Evolutionary conservation across 2,329 filamentous ascomycete species (phyloP).

Genomic region (Paraphoma sp.): DNA sequence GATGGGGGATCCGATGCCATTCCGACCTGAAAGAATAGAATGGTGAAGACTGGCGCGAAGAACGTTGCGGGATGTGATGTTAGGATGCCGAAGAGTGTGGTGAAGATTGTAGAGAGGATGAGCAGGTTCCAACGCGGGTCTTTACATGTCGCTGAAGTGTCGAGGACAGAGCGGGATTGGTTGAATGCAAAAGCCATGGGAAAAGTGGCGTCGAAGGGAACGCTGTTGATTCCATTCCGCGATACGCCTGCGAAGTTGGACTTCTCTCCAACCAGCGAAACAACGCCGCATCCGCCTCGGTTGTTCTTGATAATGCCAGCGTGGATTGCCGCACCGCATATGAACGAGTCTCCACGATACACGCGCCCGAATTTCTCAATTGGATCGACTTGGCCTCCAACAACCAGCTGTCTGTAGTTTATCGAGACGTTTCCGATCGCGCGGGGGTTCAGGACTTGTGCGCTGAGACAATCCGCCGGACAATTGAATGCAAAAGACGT

Average conservation of each 20-base stretch:
- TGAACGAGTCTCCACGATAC: slow-evolving; percentile 48
- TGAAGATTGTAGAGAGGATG: slow-evolving; percentile 40
- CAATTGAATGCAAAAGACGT: slow-evolving; percentile 62
- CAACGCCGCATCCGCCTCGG: slow-evolving; percentile 43
- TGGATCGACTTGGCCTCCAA: slow-evolving; percentile 63
- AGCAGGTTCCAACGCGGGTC: slow-evolving; percentile 46
- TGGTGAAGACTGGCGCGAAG: slow-evolving; percentile 8
- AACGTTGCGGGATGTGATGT: slow-evolving; percentile 36
- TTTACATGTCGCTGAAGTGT: slow-evolving; percentile 28
- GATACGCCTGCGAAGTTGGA: slow-evolving; percentile 23
- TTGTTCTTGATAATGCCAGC: slow-evolving; percentile 36
- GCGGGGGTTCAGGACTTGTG: slow-evolving; percentile 57
- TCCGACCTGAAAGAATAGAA: slow-evolving; percentile 41
- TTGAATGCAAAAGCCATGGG: slow-evolving; percentile 43
- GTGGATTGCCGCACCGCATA: slow-evolving; percentile 47
- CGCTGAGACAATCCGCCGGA: slow-evolving; percentile 60
- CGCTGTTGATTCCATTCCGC: slow-evolving; percentile 41
- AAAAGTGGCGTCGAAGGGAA: slow-evolving; percentile 43
- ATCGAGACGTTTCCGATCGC: slow-evolving; percentile 66
- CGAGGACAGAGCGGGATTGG: slow-evolving; percentile 15
- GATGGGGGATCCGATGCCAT: slow-evolving; percentile 47
- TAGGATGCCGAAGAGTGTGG: slow-evolving; percentile 37
- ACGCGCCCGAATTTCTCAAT: slow-evolving; percentile 14
- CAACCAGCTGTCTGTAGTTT: slow-evolving; percentile 68
- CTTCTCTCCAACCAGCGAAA: slow-evolving; percentile 35